Conservation (phyloP, 768 basidiomycete species). For the Mycena galericulata region DNA sequence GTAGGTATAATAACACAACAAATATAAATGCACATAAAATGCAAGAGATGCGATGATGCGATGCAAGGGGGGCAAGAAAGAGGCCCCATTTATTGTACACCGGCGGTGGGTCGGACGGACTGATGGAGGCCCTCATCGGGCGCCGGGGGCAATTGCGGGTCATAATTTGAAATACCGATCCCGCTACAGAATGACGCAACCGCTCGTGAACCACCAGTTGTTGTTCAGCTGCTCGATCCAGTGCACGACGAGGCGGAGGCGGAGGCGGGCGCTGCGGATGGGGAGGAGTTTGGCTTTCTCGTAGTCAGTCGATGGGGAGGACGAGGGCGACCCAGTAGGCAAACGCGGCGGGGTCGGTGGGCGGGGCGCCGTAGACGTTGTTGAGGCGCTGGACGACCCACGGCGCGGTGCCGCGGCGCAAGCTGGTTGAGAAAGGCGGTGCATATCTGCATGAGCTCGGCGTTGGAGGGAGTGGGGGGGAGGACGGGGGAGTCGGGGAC, state of each 20-base stretch:
- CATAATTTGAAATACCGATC: too few relatives aligned
- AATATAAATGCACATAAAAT: too few relatives aligned
- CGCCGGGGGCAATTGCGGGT: too few relatives aligned
- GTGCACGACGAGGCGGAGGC: slow-evolving; percentile 87
- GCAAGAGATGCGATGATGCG: too few relatives aligned
- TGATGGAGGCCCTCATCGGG: too few relatives aligned
- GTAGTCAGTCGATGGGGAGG: slow-evolving; percentile 90
- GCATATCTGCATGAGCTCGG: slow-evolving; percentile 64
- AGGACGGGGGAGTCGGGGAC: slow-evolving; percentile 33
- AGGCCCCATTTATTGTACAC: too few relatives aligned
- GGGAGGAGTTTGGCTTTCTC: slow-evolving; percentile 91
- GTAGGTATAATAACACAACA: too few relatives aligned
- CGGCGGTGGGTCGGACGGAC: too few relatives aligned
- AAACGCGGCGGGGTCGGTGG: slow-evolving; percentile 76
- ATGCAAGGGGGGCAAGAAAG: too few relatives aligned
- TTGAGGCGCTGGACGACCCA: slow-evolving; percentile 94
- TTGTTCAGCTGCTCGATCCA: slow-evolving; percentile 87
- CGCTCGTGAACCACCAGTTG: slow-evolving; percentile 80
- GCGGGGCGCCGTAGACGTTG: slow-evolving; percentile 82
- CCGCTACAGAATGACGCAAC: slow-evolving; percentile 71
- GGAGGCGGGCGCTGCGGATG: slow-evolving; percentile 79
- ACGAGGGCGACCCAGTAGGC: slow-evolving; percentile 93
- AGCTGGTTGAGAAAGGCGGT: slow-evolving; percentile 56
- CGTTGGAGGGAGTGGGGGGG: slow-evolving; percentile 53
- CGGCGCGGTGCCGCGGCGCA: slow-evolving; percentile 79